phyloP scores from a whole-genome alignment of 192 early-diverging fungal species.

The Entrophospora sp. region DNA sequence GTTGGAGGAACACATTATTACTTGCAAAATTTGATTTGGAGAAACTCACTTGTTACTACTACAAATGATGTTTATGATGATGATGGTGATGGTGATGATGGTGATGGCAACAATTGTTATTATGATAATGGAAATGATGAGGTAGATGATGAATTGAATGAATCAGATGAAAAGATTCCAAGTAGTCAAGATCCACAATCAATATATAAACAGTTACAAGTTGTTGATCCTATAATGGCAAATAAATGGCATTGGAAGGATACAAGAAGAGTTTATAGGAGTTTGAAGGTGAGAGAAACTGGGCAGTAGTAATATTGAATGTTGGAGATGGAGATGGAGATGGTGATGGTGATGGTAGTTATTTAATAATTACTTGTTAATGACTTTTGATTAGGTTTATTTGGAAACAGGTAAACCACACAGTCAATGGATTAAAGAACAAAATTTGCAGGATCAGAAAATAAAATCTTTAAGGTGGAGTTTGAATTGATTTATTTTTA shows the following conservation, averaged over 20 bases:
- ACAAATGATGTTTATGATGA: slow-evolving; percentile 21
- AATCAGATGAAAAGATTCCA: slow-evolving; percentile 13
- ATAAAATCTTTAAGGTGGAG: slow-evolving; percentile 30
- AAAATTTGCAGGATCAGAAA: slow-evolving; percentile 41
- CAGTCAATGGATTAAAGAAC: slow-evolving; percentile 64
- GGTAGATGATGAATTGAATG: no score
- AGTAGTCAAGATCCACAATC: slow-evolving; percentile 38
- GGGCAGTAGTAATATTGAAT: neutral
- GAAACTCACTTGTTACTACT: slow-evolving; percentile 59
- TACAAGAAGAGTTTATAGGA: slow-evolving; percentile 74
- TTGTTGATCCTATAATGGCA: slow-evolving; percentile 80
- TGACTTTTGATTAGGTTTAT: slow-evolving; percentile 37
- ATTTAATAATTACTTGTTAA: neutral
- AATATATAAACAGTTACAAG: slow-evolving; percentile 58
- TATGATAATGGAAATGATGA: no score
- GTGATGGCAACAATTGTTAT: no score
- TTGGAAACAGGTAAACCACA: slow-evolving; percentile 64
- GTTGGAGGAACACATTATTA: slow-evolving; percentile 98
- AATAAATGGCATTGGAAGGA: slow-evolving; percentile 86
- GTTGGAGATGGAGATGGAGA: no score
- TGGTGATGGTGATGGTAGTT: neutral
- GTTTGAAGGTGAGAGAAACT: slow-evolving; percentile 58
- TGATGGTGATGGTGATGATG: slow-evolving; percentile 1
- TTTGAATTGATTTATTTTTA: neutral
- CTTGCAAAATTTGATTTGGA: slow-evolving; percentile 83